Evolutionary conservation across 2,329 filamentous ascomycete species (phyloP).

Genomic region (Calonectria pteridis): DNA sequence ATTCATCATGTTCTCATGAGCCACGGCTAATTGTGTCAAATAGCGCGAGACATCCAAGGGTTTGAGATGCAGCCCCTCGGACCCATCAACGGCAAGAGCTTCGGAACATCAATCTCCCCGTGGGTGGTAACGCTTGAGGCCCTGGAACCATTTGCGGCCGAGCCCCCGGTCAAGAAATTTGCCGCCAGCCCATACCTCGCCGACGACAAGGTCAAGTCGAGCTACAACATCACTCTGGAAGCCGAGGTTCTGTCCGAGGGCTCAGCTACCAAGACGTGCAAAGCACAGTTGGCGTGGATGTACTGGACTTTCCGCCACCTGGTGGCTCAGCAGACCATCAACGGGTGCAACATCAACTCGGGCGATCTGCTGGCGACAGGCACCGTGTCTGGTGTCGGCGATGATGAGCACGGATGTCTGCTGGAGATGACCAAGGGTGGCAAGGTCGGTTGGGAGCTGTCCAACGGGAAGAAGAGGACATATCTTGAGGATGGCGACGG

Average conservation of each 20-base stretch:
- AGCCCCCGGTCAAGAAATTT: background rate
- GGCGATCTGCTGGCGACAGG: constrained; percentile 59
- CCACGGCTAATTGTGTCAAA: constrained; percentile 22
- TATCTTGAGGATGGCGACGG: constrained; percentile 57
- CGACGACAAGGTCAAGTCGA: constrained; percentile 48
- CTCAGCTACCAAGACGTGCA: constrained; percentile 11
- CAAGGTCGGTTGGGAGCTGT: constrained; percentile 43
- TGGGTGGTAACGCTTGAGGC: constrained; percentile 74
- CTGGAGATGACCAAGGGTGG: constrained; percentile 55
- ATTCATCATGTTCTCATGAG: constrained; percentile 41
- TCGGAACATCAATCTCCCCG: constrained; percentile 70
- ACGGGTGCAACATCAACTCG: constrained; percentile 51
- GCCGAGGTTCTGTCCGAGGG: constrained; percentile 44
- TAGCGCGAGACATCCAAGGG: constrained; percentile 71
- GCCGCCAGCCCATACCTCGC: constrained; percentile 44
- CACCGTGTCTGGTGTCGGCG: constrained; percentile 53
- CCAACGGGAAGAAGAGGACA: constrained; percentile 47
- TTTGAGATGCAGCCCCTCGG: constrained; percentile 72
- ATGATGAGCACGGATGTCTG: constrained; percentile 54
- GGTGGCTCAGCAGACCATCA: constrained; percentile 23
- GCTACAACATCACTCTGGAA: constrained; percentile 49
- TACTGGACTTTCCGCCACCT: constrained; percentile 55
- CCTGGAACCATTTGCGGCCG: constrained; percentile 66
- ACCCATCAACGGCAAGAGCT: constrained; percentile 72
- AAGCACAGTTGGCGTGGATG: constrained; percentile 34